These are phyloP conservation scores for Phytophthora pisi DNA, from an alignment of 352 stramenopile species.

Conservation along the genomic window DNA sequence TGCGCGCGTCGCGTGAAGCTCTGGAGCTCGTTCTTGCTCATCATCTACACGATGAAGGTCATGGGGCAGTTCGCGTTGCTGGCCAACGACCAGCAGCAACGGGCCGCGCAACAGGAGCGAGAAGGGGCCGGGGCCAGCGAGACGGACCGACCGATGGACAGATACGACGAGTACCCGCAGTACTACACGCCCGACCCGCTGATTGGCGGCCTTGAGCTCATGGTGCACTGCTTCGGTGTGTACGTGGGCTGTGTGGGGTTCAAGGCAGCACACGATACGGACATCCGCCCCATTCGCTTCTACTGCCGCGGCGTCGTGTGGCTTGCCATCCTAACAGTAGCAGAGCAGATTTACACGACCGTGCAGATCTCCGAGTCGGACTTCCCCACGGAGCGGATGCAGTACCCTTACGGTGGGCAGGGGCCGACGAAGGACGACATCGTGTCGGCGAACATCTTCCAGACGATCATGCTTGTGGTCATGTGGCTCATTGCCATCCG, in stretches of 20 bases:
- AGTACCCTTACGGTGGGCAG: slow-evolving; percentile 76
- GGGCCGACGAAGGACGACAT: slow-evolving; percentile 85
- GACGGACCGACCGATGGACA: slow-evolving; percentile 47
- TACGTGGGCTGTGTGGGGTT: slow-evolving; percentile 89
- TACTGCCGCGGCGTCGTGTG: slow-evolving; percentile 82
- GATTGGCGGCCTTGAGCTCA: slow-evolving; percentile 66
- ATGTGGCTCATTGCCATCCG: slow-evolving; percentile 87
- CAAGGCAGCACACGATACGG: slow-evolving; percentile 86
- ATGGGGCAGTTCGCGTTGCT: slow-evolving; percentile 87
- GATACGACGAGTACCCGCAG: slow-evolving; percentile 79
- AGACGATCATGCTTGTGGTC: slow-evolving; percentile 81
- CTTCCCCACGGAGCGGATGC: slow-evolving; percentile 70
- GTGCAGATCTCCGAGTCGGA: slow-evolving; percentile 81
- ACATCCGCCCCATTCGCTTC: slow-evolving; percentile 86
- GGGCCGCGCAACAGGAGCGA: slow-evolving; percentile 38
- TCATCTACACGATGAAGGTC: slow-evolving; percentile 92
- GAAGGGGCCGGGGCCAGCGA: slow-evolving; percentile 34
- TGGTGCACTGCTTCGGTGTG: slow-evolving; percentile 84
- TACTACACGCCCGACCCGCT: slow-evolving; percentile 83
- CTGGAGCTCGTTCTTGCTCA: slow-evolving; percentile 87
- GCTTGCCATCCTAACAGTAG: slow-evolving; percentile 77
- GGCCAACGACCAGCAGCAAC: slow-evolving; percentile 80
- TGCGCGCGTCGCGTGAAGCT: slow-evolving; percentile 85
- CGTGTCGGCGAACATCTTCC: slow-evolving; percentile 85
- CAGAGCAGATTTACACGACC: slow-evolving; percentile 86